Base-by-base conservation (phyloP, 306 rosid genomes). In the Prunus persica region DNA sequence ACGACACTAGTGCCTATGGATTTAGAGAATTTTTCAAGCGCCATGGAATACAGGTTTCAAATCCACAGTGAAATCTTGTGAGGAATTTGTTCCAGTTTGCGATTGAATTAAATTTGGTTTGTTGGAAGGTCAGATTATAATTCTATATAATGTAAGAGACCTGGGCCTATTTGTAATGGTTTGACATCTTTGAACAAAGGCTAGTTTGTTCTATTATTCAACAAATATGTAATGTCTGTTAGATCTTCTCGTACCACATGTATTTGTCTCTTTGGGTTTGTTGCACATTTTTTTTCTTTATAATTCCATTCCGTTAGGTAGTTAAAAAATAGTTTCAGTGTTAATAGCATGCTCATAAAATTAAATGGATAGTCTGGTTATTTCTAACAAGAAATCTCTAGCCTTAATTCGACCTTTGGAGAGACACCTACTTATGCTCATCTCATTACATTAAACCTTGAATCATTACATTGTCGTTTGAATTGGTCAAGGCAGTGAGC, bases 11-110 rank as follows among this genome's bases (percentile, higher is more conserved):
- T 81, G 75, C 86, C 45, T 92, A 95, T 16, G 97, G 99, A 80
- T 95, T 95, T 82, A 87, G 99, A 82, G 97, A 95, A 83, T 89
- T 88, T 85, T 90, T 95, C 87, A 92, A 89, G 93, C 92, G 92
- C 62, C 79, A 89, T 19, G 90, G 91, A 47, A 76, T 92, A 62
- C 64, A 28, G 76, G 49, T 92, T 55, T 88, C 87, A 47, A 83
- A 83, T 75, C 67, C 64, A 3, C 87, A 86, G 72, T 87, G 76
- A 83, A 73, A 52, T 72, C 49, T 43, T 46, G 46, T 46, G 18
- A 41, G 58, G 43, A 77, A 55, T 52, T 49, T 18, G 73, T 74
- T 69, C 50, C 27, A 62, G 58, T 22, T 79, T 70, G 46, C 58
- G 19, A 55, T 10, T 2, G 19, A 34, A 7, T 60, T 32, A 14